phyloP scores from a whole-genome alignment of 306 rosid species.

The Vicia sativa region DNA sequence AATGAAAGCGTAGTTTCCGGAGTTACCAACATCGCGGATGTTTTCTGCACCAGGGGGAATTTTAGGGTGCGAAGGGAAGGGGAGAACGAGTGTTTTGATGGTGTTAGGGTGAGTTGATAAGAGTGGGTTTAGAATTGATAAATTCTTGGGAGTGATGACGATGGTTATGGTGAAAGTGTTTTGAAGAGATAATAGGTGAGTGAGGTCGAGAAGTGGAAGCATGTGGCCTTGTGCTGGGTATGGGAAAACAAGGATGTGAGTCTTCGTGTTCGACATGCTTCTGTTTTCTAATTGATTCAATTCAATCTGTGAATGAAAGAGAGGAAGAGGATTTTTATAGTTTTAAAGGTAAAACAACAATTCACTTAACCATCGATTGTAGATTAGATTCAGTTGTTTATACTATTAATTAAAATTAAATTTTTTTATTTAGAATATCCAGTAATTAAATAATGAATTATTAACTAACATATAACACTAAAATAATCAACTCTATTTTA shows the following conservation, averaged over 20 bases:
- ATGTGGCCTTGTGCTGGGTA: slow-evolving; percentile 85
- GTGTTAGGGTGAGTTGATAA: slow-evolving; percentile 56
- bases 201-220: slow-evolving; percentile 57
- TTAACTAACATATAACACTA: too few species aligned
- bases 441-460: too few species aligned
- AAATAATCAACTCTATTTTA: too few species aligned
- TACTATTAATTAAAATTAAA: too few species aligned
- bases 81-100: slow-evolving; percentile 53
- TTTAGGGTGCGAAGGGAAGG: slow-evolving; percentile 67
- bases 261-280: slow-evolving; percentile 14
- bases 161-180: slow-evolving; percentile 52
- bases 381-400: too few species aligned
- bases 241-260: slow-evolving; percentile 63
- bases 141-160: slow-evolving; percentile 67
- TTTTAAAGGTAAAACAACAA: too few species aligned
- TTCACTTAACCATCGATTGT: too few species aligned
- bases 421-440: too few species aligned
- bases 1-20: slow-evolving; percentile 52
- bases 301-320: too few species aligned
- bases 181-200: slow-evolving; percentile 51
- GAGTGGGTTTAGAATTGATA: slow-evolving; percentile 48
- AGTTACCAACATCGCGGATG: slow-evolving; percentile 57
- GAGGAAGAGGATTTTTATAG: too few species aligned
- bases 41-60: slow-evolving; percentile 56
- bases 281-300: too few species aligned